Base-by-base conservation (phyloP, 345 rosid species). In the Syzygium jambos region DNA sequence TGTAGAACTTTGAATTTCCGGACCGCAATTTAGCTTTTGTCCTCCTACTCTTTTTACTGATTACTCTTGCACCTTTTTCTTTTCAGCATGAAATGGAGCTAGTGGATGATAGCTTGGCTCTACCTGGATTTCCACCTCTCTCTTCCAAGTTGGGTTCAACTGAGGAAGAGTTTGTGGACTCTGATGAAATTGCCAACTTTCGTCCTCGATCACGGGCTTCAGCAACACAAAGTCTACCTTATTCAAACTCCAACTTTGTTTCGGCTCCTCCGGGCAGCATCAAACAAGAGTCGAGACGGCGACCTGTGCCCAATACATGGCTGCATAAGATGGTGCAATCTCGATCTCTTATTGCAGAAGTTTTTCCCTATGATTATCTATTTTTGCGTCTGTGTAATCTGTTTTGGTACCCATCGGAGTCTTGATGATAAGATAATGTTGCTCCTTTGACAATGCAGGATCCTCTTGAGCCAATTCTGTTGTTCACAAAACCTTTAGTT, bases 401-500 rank as follows among this genome's bases (percentile, higher is more conserved):
- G 52, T 87, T 86, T 86, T 87, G 80, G 49, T 65, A 27, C 43
- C 61, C 51, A 52, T 73, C 2, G 15, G 82, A 38, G 82, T 19
- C 43, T 86, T 77, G 84, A 87, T 54, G 6, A 78, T 38, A 38
- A 46, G 63, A 43, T 63, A 15, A 43, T 73, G 41, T 38, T 51
- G 49, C 19, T 7, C 78, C 27, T 86, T 86, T 89, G 84, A 85
- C 29, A 38, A 86, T 89, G 87, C 95, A 98, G 99, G 99, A 96
- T 93, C 96, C 97, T 88, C 89, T 91, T 51, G 98, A 98, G 94
- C 98, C 99, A 1, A 94, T 95, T 57, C 88, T 98, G 89, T 89
- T 98, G 88, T 98, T 96, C 92, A 94, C 99, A 54, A 96, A 98
- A 87, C 98, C 99, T 56, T 91, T 96, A 19, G 95, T 98, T 89